Percentiles rank a stretch among this genome's conserved stretches.
Conservation (phyloP, 2,329 filamentous ascomycete species). For the Exophiala oligosperma region DNA sequence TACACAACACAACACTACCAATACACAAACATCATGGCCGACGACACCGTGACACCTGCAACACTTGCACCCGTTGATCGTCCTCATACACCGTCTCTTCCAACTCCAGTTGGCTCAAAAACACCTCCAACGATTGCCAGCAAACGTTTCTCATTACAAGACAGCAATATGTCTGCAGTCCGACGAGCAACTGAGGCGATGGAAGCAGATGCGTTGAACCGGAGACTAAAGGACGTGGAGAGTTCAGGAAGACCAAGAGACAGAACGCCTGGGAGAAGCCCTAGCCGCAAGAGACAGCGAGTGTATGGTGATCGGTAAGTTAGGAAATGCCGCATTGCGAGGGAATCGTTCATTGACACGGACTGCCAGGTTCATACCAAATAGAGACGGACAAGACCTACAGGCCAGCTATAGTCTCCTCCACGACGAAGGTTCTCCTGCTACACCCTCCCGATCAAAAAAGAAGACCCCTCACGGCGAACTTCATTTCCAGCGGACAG, state of each 20-base stretch:
- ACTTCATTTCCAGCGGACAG: constrained; percentile 84
- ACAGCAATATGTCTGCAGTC: constrained; percentile 24
- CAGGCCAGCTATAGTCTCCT: constrained; percentile 90
- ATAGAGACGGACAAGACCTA: constrained; percentile 86
- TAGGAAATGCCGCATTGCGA: background rate
- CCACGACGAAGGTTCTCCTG: constrained; percentile 89
- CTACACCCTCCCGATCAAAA: constrained; percentile 82
- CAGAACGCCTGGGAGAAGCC: constrained; percentile 64
- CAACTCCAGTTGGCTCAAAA: constrained; percentile 60
- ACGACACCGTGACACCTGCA: constrained; percentile 11
- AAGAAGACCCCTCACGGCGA: constrained; percentile 85
- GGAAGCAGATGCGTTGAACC: constrained; percentile 59
- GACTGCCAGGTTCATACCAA: constrained; percentile 80
- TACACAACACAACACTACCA: background rate
- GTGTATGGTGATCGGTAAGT: constrained; percentile 64
- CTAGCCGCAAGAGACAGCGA: constrained; percentile 67
- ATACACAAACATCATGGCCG: constrained; percentile 20
- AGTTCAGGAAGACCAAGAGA: constrained; percentile 60
- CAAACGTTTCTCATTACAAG: constrained; percentile 39
- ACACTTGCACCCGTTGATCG: constrained; percentile 20
- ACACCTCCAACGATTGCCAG: constrained; percentile 59
- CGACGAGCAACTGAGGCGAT: constrained; percentile 52
- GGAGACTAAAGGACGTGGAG: constrained; percentile 63
- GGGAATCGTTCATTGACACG: constrained; percentile 6
- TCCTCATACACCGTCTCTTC: constrained; percentile 45